Conservation (phyloP, 2,329 filamentous ascomycete species). For the Neonectria hederae region DNA sequence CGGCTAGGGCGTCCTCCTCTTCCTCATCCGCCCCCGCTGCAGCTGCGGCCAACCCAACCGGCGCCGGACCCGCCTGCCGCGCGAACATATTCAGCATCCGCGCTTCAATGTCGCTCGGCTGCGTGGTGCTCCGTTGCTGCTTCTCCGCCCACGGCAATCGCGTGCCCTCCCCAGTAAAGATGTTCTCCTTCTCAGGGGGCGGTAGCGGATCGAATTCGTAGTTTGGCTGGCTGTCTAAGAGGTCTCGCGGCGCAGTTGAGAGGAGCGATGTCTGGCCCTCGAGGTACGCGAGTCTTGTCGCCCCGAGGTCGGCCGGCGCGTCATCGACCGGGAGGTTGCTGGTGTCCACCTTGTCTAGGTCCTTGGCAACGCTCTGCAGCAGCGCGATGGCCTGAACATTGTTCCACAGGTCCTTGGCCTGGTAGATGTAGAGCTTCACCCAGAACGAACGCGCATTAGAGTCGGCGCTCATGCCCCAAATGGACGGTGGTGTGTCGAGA, state of each 20-base stretch:
- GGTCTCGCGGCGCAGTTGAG: conserved; percentile 70
- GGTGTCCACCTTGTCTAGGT: conserved; percentile 56
- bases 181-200: conserved; percentile 66
- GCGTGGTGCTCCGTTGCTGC: conserved; percentile 5
- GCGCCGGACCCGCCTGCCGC: conserved; percentile 27
- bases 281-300: conserved; percentile 81
- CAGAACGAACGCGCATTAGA: conserved; percentile 72
- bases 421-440: conserved; percentile 77
- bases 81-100: conserved; percentile 44
- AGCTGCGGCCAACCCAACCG: neutral
- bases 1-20: conserved; percentile 40
- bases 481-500: conserved; percentile 77
- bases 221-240: conserved; percentile 72
- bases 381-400: conserved; percentile 75
- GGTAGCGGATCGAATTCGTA: conserved; percentile 86
- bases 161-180: conserved; percentile 38
- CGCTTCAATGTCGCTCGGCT: conserved; percentile 37
- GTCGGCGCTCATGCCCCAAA: conserved; percentile 82
- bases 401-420: conserved; percentile 87
- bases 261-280: conserved; percentile 79
- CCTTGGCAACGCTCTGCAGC: conserved; percentile 74
- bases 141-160: conserved; percentile 30
- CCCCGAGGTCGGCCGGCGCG: conserved; percentile 54
- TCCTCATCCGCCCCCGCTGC: conserved; percentile 33
- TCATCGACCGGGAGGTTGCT: conserved; percentile 51